Evolutionary conservation across 2,329 filamentous ascomycete species (phyloP), one percentile per base, ranked within the genome.

Genomic region (Xylariaceae sp.): DNA sequence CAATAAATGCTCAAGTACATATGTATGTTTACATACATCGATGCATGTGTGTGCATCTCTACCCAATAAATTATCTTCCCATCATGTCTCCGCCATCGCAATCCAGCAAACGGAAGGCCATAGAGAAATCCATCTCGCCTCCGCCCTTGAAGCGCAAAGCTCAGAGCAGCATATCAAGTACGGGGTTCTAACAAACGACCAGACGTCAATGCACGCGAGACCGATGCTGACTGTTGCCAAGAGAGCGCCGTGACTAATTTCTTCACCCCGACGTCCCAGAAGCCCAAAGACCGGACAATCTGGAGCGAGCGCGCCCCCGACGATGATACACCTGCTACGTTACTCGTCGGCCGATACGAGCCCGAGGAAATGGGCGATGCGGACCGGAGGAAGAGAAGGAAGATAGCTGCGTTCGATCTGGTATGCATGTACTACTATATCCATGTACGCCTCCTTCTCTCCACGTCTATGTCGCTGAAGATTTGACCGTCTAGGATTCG

Each of bases 251-350:
- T 96, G 1, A 83, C 89, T 19, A 91, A 83, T 51, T 98, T 98
- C 78, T 98, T 98, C 74, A 96, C 88, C 0, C 93, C 93, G 0
- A 71, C 82, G 0, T 97, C 92, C 0, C 85, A 96, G 71, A 97
- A 96, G 71, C 86, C 89, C 29, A 90, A 90, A 14, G 88, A 93
- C 48, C 84, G 83, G 54, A 85, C 90, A 48, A 77, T 74, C 9
- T 98, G 95, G 91, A 72, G 79, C 79, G 74, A 89, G 83, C 71
- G 88, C 78, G 70, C 89, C 2, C 75, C 78, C 0, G 67, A 76
- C 46, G 75, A 81, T 7, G 75, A 80, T 51, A 71, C 73, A 1
- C 77, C 77, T 0, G 75, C 78, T 2, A 85, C 88, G 3, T 78
- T 97, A 20, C 80, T 98, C 5, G 82, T 95, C 20, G 92, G 87